These are phyloP conservation scores for Scheffersomyces quercinus DNA, from an alignment of 1,139 yeast genomes.

Conservation along the genomic window DNA sequence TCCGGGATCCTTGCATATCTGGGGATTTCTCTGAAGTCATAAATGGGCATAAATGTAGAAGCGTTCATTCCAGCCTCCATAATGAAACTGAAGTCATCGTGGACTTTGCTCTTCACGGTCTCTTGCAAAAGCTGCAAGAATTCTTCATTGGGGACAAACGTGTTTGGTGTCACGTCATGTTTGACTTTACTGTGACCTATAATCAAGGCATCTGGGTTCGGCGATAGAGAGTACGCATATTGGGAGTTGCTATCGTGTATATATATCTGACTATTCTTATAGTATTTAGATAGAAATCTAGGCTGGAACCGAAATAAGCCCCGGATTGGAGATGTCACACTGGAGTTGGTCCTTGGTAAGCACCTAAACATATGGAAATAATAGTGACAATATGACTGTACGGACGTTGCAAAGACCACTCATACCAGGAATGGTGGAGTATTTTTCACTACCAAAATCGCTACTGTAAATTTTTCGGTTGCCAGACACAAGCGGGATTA, in stretches of 20 bases:
- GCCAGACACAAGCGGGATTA: too few species aligned
- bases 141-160: conserved; percentile 25
- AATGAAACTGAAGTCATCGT: conserved; percentile 57
- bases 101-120: conserved; percentile 24
- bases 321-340: too few species aligned
- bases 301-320: too few species aligned
- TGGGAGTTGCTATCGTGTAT: conserved; percentile 16
- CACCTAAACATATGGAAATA: too few species aligned
- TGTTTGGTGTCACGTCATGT: conserved; percentile 20
- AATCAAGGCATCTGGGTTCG: conserved; percentile 32
- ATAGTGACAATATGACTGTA: too few species aligned
- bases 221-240: conserved; percentile 29
- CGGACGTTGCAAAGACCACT: too few species aligned
- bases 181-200: conserved; percentile 23
- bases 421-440: too few species aligned
- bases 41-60: conserved; percentile 64
- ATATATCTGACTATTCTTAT: conserved; percentile 26
- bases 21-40: conserved; percentile 70
- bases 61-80: conserved; percentile 65
- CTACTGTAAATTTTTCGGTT: too few species aligned
- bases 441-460: too few species aligned
- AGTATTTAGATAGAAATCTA: conserved; percentile 9
- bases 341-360: too few species aligned
- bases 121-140: conserved; percentile 32
- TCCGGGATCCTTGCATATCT: conserved; percentile 70